Percentiles rank a stretch among this genome's conserved stretches.
Conservation (phyloP, 2,329 filamentous ascomycete species). For the Lasiodiplodia sp. region DNA sequence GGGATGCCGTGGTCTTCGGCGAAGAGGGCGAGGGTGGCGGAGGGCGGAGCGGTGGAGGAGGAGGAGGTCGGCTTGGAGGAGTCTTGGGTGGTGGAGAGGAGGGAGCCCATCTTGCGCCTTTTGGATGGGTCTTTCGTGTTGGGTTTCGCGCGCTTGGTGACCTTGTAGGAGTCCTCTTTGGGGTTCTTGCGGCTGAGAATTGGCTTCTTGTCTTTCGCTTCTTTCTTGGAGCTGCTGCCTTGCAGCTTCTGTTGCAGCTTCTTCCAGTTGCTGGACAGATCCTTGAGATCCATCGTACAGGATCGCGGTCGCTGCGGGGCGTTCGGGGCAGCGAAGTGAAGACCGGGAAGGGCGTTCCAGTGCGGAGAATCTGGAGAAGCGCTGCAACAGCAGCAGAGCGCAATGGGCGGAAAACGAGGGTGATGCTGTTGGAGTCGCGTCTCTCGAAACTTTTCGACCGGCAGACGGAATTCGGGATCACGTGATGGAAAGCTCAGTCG, state of each 20-base stretch:
- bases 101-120: conserved; percentile 62
- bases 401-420: background rate
- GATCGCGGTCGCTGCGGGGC: conserved; percentile 3
- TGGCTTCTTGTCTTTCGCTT: conserved; percentile 40
- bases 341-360: background rate
- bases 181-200: conserved; percentile 44
- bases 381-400: background rate
- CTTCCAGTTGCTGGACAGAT: conserved; percentile 74
- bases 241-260: conserved; percentile 69
- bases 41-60: conserved; percentile 45
- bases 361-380: background rate
- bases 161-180: conserved; percentile 33
- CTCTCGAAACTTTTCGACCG: conserved; percentile 24
- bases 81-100: conserved; percentile 35
- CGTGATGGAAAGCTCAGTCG: background rate
- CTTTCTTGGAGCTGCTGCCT: conserved; percentile 37
- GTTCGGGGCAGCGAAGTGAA: background rate
- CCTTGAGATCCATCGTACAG: conserved; percentile 47
- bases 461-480: background rate
- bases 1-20: conserved; percentile 68
- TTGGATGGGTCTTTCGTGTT: conserved; percentile 33
- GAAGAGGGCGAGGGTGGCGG: conserved; percentile 66
- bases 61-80: conserved; percentile 53
- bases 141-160: conserved; percentile 44
- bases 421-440: background rate